Conservation (phyloP, 306 rosid genomes). For the Rosa chinensis region DNA sequence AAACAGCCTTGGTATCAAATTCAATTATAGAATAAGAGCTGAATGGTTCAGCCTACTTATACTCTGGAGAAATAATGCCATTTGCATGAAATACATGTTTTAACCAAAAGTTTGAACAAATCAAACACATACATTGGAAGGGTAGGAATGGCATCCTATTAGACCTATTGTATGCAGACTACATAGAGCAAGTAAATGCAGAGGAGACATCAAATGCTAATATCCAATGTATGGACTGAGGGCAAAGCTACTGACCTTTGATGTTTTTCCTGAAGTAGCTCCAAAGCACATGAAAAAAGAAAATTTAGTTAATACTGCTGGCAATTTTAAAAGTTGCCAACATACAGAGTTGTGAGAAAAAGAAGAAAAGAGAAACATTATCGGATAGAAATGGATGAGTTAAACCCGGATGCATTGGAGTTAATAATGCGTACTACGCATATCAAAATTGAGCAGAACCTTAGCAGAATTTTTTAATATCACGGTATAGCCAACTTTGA, state of each 20-base stretch:
- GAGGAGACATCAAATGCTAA: neutral
- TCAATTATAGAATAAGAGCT: neutral
- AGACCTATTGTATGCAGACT: neutral
- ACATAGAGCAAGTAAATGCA: neutral
- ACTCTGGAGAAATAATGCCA: neutral
- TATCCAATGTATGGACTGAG: neutral
- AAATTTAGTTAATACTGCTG: constrained; percentile 1
- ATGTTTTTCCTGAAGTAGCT: constrained; percentile 69
- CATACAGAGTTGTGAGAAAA: neutral
- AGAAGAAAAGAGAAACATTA: neutral
- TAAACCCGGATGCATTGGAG: neutral
- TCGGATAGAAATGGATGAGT: constrained; percentile 3
- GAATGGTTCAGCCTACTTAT: neutral
- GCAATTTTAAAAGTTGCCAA: constrained; percentile 4
- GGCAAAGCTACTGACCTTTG: constrained; percentile 56
- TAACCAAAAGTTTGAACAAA: neutral
- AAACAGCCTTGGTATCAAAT: neutral
- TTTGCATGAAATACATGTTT: neutral
- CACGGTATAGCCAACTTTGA: neutral
- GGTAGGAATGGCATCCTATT: neutral
- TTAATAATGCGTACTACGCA: neutral
- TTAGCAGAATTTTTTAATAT: neutral
- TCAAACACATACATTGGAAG: neutral
- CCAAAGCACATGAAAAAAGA: constrained; percentile 39
- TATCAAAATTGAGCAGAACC: neutral